phyloP scores from a whole-genome alignment of 1,139 yeast species.

The Hyphopichia pseudoburtonii region DNA sequence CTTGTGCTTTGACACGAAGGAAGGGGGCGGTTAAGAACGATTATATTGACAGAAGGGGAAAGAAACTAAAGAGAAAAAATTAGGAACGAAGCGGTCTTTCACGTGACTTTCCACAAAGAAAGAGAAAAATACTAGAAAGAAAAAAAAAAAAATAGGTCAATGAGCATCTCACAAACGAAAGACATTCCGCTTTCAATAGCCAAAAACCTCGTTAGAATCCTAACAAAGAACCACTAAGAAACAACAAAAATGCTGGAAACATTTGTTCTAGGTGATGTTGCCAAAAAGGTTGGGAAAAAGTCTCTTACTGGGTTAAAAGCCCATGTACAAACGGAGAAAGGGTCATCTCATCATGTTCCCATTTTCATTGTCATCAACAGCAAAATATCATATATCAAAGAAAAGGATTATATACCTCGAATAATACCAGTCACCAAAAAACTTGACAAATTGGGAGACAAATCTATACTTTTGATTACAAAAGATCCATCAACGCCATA shows the following conservation, averaged over 20 bases:
- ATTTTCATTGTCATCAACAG: slow-evolving; percentile 57
- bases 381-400: slow-evolving; percentile 43
- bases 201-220: too few relatives aligned
- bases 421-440: slow-evolving; percentile 61
- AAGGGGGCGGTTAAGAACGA: too few relatives aligned
- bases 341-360: slow-evolving; percentile 23
- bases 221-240: too few relatives aligned
- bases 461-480: slow-evolving; percentile 58
- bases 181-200: too few relatives aligned
- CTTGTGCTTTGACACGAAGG: too few relatives aligned
- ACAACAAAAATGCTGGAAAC: background rate
- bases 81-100: background rate
- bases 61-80: too few relatives aligned
- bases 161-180: slow-evolving; percentile 1
- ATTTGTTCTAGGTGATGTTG: slow-evolving; percentile 22
- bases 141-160: background rate
- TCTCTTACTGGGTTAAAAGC: slow-evolving; percentile 24
- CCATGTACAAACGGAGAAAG: slow-evolving; percentile 23
- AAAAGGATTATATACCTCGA: slow-evolving; percentile 62
- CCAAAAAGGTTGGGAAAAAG: slow-evolving; percentile 20
- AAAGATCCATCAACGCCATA: slow-evolving; percentile 66
- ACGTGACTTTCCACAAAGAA: background rate
- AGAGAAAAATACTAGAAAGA: background rate
- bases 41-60: too few relatives aligned
- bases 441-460: slow-evolving; percentile 44